Percentiles rank a stretch among this genome's conserved stretches.
These are phyloP conservation scores for Strobilomyces confusus DNA, from an alignment of 768 basidiomycete species.

Conservation along the genomic window DNA sequence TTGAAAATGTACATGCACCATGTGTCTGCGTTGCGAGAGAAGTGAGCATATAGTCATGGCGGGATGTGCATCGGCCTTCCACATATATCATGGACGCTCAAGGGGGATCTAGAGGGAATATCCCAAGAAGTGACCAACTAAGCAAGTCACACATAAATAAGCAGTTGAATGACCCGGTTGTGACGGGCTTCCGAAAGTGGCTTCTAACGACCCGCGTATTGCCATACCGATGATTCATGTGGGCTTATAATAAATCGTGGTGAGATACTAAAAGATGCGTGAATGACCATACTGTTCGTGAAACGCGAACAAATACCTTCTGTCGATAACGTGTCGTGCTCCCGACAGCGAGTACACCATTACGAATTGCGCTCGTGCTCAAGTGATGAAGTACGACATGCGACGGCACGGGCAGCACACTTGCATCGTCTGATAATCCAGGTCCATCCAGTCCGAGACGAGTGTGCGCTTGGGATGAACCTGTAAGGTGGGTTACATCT, in stretches of 20 bases:
- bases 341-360: constrained; percentile 89
- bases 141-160: constrained; percentile 26
- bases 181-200: constrained; percentile 10
- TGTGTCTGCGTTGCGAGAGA: constrained; percentile 3
- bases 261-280: constrained; percentile 59
- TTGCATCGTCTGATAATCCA: constrained; percentile 78
- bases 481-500: constrained; percentile 33
- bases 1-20: constrained; percentile 9
- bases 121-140: constrained; percentile 27
- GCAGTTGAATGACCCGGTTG: constrained; percentile 11
- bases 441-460: constrained; percentile 35
- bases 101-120: constrained; percentile 24
- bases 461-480: constrained; percentile 21
- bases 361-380: constrained; percentile 91
- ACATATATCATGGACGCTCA: constrained; percentile 20
- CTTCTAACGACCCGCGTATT: constrained; percentile 26
- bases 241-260: constrained; percentile 81
- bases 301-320: constrained; percentile 54
- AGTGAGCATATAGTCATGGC: constrained; percentile 16
- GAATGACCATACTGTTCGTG: constrained; percentile 7
- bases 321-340: constrained; percentile 88
- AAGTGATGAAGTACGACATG: constrained; percentile 94
- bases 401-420: constrained; percentile 86
- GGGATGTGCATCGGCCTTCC: constrained; percentile 17
- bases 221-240: constrained; percentile 33